Evolutionary conservation across 2,329 filamentous ascomycete genomes (phyloP), one percentile per base, ranked within the genome.

Genomic region (Ceratocystis diversiconidia): DNA sequence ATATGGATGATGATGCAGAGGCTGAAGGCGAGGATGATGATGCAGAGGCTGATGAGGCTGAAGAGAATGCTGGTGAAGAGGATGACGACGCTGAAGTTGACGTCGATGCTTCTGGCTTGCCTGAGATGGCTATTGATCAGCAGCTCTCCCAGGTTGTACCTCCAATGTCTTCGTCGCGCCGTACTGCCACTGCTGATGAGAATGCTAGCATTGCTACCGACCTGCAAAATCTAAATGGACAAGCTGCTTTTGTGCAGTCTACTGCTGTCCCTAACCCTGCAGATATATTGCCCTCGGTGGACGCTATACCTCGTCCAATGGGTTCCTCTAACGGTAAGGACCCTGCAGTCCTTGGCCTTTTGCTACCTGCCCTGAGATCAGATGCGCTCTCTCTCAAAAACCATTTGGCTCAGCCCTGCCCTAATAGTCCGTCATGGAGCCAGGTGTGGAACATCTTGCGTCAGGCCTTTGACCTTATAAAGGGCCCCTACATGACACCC

Each of bases 321-420:
- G 43, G 22, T 0, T 46, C 28, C 62, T 48, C 48, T 22, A 22
- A 28, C 43, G 52, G 52, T 1, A 65, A 65, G 28, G 63, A 66
- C n/a, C 67, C 70, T 17, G 68, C 66, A 63, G 65, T 68, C 5
- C 68, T 69, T 36, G 69, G 72, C 28, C 68, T 70, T 25, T 71
- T 69, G 19, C 63, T 75, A 22, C 66, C 70, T 4, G 70, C 73
- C 41, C 69, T 76, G 7, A 68, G 68, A 62, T 69, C 69, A 19
- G 69, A 71, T 36, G 67, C 74, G 0, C 68, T 70, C 15, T 70
- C 70, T 5, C 65, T 76, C 36, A 70, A 74, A 65, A 67, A 69
- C 2, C 71, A 69, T 62, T 68, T 74, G 2, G 61, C 68, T 19
- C 62, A 70, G 2, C 61, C 68, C 5, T 57, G 69, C 36, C 61